phyloP scores from a whole-genome alignment of 140 eudicot genomes.

The Flaveria floridana region DNA sequence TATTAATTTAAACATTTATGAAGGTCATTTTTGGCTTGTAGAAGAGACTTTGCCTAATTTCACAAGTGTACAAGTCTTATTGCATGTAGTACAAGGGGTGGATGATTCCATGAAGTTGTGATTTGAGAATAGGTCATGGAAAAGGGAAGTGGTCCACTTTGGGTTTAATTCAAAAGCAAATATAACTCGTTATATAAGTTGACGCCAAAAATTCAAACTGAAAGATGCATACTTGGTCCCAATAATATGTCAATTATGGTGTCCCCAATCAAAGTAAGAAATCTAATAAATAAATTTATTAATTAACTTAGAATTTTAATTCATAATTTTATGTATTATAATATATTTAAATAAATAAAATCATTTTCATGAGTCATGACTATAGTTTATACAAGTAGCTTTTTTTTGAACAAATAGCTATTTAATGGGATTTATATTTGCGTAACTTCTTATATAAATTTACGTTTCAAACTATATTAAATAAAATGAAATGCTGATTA shows the following conservation, averaged over 20 bases:
- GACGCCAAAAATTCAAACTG: slow-evolving; percentile 28
- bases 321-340: no score
- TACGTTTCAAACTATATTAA: background rate
- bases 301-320: no score
- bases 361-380: no score
- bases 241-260: slow-evolving; percentile 30
- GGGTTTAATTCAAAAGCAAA: slow-evolving; percentile 28
- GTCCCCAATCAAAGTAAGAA: slow-evolving; percentile 14
- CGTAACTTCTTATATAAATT: background rate
- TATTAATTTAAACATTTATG: background rate
- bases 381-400: no score
- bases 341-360: no score
- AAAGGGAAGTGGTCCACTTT: slow-evolving; percentile 32
- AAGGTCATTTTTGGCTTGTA: slow-evolving; percentile 21
- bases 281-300: no score
- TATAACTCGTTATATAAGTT: background rate
- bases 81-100: slow-evolving; percentile 11
- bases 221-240: slow-evolving; percentile 30
- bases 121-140: slow-evolving; percentile 4
- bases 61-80: slow-evolving; percentile 22
- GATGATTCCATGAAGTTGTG: slow-evolving; percentile 27
- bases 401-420: background rate
- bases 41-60: background rate
- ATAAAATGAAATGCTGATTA: slow-evolving; percentile 13
- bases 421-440: background rate